Base-by-base conservation (phyloP, 768 basidiomycete species). In the Boletus vinaceobasis region DNA sequence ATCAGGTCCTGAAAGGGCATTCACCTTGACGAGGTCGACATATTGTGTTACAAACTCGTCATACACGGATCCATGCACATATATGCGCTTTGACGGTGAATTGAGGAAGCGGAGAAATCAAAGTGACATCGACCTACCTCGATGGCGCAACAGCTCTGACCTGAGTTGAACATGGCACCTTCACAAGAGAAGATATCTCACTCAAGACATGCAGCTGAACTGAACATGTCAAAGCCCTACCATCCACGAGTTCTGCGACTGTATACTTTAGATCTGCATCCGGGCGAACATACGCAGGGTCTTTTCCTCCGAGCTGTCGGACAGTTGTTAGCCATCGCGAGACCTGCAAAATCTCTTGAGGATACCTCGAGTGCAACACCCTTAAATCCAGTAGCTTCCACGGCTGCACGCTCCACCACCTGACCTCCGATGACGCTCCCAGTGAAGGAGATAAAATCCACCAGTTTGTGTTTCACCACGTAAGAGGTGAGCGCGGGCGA, bases 131-230 rank as follows among this genome's bases (percentile, higher is more conserved):
- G 6, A 64, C 75, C 15, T 57, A 88, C 90, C 77, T 99, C 97
- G 56, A 98, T 77, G 0, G 89, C 85, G 66, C 96, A 98, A 71
- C 96, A 98, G 59, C 93, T 95, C 73, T 99, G 97, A 2, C 97
- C 97, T 15, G 95, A 94, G 72, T 98, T 98, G 78, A 93, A 99
- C 74, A 95, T 86, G 5, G 93, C 87, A 36, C 93, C 90, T 93
- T 61, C 1, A 38, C 21, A 35, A 40, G 26, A 27, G 21, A 27
- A 21, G 5, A 21, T 1, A 8, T 13, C 11, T 55, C 5, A 52
- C 37, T 32, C 45, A 29, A 42, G 38, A 4, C 9, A 40, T 31
- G 42, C 43, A 31, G 7, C 5, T 9, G 15, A 19, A 17, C n/a
- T 9, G 15, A 19, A 17, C n/a, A 35, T n/a, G 2, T 10, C 27